Percentiles rank a stretch among this genome's conserved stretches.
phyloP scores from a whole-genome alignment of 306 rosid species.

The Citrullus mucosospermus region DNA sequence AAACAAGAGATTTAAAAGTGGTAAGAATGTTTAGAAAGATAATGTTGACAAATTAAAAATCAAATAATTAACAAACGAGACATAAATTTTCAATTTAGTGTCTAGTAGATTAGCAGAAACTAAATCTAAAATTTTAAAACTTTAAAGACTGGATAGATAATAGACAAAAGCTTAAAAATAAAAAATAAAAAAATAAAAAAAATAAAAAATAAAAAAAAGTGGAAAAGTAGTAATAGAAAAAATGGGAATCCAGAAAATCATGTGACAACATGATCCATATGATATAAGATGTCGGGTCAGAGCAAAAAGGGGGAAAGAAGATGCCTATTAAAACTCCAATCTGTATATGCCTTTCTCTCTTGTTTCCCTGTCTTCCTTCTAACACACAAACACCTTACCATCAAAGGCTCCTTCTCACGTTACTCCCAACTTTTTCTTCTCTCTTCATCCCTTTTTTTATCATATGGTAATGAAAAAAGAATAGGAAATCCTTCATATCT shows the following conservation, averaged over 20 bases:
- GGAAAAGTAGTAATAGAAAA: slow-evolving; percentile 7
- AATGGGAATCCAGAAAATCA: not conserved
- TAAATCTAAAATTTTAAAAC: no score
- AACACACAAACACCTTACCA: not conserved
- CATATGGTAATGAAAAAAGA: not conserved
- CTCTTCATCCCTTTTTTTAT: not conserved
- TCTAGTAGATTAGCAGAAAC: no score
- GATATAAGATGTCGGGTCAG: slow-evolving; percentile 6
- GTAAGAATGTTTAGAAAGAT: no score
- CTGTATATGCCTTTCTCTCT: slow-evolving; percentile 5
- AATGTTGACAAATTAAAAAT: no score
- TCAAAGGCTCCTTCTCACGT: slow-evolving; percentile 6
- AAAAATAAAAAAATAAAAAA: no score
- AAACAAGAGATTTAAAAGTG: no score
- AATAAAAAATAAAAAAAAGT: not conserved
- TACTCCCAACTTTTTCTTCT: not conserved
- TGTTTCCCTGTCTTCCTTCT: not conserved
- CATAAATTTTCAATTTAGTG: no score
- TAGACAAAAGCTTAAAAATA: no score
- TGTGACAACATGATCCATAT: slow-evolving; percentile 3
- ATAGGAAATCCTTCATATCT: not conserved
- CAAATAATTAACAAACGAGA: no score
- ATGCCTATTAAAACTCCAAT: slow-evolving; percentile 1
- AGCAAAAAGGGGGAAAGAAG: not conserved
- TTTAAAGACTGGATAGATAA: no score